These are phyloP conservation scores for Lanmaoa rubissima DNA, from an alignment of 768 basidiomycete genomes.

Conservation along the genomic window DNA sequence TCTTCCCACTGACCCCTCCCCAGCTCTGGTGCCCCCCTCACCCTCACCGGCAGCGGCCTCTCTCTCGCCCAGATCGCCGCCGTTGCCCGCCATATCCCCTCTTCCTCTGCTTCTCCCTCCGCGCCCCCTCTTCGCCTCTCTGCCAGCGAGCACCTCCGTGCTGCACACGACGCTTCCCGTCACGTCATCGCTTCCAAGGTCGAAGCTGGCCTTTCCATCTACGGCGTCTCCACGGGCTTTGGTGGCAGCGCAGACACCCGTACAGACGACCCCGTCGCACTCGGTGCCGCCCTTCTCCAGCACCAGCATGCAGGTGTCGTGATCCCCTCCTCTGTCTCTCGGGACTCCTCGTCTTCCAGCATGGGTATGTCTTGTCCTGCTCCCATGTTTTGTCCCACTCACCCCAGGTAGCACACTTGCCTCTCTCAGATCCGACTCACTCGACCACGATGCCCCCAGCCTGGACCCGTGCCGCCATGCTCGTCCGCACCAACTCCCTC, in stretches of 20 bases:
- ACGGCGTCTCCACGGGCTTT: constrained; percentile 83
- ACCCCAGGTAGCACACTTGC: constrained; percentile 38
- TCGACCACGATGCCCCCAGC: constrained; percentile 78
- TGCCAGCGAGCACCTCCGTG: constrained; percentile 32
- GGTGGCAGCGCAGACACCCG: constrained; percentile 89
- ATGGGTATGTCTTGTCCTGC: constrained; percentile 5
- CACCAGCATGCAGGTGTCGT: constrained; percentile 74
- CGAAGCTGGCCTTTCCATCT: constrained; percentile 64
- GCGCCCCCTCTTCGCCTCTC: constrained; percentile 25
- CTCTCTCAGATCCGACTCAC: constrained; percentile 66
- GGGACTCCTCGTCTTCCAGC: neutral
- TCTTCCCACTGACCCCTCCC: neutral
- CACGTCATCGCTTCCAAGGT: constrained; percentile 66
- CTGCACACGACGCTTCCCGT: constrained; percentile 61
- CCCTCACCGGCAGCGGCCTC: constrained; percentile 67
- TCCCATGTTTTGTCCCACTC: neutral
- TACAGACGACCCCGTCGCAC: constrained; percentile 66
- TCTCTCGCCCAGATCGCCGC: constrained; percentile 79
- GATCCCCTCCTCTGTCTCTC: constrained; percentile 50
- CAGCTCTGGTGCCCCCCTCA: constrained; percentile 62
- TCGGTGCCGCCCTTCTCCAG: constrained; percentile 82
- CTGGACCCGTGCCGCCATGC: constrained; percentile 86
- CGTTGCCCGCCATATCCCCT: constrained; percentile 54
- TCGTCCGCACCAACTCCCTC: constrained; percentile 86
- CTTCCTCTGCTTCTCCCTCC: constrained; percentile 40